phyloP scores from a whole-genome alignment of 2,329 filamentous ascomycete genomes.

The Simplicillium aogashimaense region DNA sequence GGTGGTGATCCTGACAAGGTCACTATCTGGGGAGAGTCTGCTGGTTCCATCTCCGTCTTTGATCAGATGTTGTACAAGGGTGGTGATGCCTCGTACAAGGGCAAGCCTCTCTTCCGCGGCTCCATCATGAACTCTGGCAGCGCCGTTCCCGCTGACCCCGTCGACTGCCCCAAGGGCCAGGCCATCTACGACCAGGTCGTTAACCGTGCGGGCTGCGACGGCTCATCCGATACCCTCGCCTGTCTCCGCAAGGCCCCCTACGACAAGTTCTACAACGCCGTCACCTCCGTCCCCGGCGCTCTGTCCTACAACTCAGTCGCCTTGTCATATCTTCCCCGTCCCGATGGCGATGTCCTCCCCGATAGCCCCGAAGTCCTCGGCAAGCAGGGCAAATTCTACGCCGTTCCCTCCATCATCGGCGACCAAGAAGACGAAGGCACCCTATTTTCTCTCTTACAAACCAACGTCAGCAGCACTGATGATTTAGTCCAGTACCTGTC shows the following conservation, averaged over 20 bases:
- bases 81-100: constrained; percentile 53
- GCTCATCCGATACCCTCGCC: background rate
- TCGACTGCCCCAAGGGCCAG: constrained; percentile 48
- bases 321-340: constrained; percentile 64
- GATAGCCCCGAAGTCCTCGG: constrained; percentile 53
- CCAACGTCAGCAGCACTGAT: constrained; percentile 53
- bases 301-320: constrained; percentile 59
- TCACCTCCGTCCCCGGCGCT: constrained; percentile 60
- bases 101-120: constrained; percentile 51
- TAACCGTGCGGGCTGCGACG: constrained; percentile 38
- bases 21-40: constrained; percentile 55
- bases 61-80: constrained; percentile 54
- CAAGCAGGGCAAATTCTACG: constrained; percentile 34
- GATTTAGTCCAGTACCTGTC: constrained; percentile 53
- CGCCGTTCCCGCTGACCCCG: constrained; percentile 36
- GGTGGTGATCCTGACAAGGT: constrained; percentile 56
- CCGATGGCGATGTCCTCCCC: constrained; percentile 54
- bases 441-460: constrained; percentile 59
- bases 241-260: constrained; percentile 3
- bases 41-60: constrained; percentile 49
- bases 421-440: constrained; percentile 77
- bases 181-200: constrained; percentile 42
- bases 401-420: constrained; percentile 48
- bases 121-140: constrained; percentile 55
- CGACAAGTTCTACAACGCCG: constrained; percentile 50